Evolutionary conservation across 2,329 filamentous ascomycete species (phyloP), one percentile per base, ranked within the genome.

Genomic region (Raffaelea ambrosiae): DNA sequence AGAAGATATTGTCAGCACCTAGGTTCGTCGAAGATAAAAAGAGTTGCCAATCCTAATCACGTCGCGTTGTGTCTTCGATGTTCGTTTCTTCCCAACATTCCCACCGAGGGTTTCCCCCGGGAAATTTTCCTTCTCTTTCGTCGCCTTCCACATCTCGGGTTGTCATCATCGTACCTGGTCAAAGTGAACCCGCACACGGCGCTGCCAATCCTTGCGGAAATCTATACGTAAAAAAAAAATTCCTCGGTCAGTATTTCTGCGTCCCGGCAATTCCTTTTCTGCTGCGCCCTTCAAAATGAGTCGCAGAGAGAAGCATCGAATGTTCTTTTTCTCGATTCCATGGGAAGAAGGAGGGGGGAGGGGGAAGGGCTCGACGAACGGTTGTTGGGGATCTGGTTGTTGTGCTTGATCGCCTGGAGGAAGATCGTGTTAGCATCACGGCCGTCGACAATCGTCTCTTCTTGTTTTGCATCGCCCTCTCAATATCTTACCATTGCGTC

Each of bases 141-240:
- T 41, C 13, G 3, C 23, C 38, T 9, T 41, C 38, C 20, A 5
- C 43, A 18, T 31, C 19, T 9, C 19, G 19, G 36, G 20, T 22
- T 23, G 13, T 8, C 13, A 20, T 33, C 19, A 46, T 58, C 68
- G 76, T 91, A 95, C 91, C 89, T 97, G 93, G 81, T 98, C 89
- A 79, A 98, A 98, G 83, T 98, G 93, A 75, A 88, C 87, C 77
- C 89, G 88, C 70, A 98, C 93, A 77, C 90, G 88, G 78, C 89
- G 88, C 77, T 97, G 90, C 93, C 93, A 98, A 82, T 98, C 90
- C 88, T 95, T 96, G 78, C 88, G 90, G 88, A 95, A 95, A 72
- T 96, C 87, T 93, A 66, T 55, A 58, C 59, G 48, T 48, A 29
- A 29, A n/a, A n/a, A n/a, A n/a, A n/a, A n/a, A n/a, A n/a, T n/a